These are phyloP conservation scores for Blastobotrys persicus DNA, from an alignment of 1,139 yeast genomes.

Conservation along the genomic window DNA sequence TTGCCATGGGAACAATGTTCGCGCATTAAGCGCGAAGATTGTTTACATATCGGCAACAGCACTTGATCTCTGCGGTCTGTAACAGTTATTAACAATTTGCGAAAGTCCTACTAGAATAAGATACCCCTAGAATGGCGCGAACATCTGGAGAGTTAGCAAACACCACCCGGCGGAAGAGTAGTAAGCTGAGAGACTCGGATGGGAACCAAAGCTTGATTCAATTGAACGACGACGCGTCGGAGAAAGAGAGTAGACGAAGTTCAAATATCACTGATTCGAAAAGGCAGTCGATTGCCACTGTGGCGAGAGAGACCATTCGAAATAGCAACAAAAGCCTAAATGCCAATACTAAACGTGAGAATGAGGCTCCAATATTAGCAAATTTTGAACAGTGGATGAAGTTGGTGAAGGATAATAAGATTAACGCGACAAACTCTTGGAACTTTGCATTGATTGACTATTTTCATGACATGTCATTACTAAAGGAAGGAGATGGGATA, in stretches of 20 bases:
- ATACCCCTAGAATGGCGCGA: conserved; percentile 1
- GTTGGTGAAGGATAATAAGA: conserved; percentile 76
- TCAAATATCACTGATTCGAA: conserved; percentile 17
- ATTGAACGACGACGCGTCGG: conserved; percentile 34
- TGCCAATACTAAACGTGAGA: conserved; percentile 7
- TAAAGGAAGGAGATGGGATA: conserved; percentile 59
- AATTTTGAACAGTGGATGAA: conserved; percentile 91
- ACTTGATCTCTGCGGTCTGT: too few species aligned
- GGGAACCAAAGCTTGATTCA: conserved; percentile 19
- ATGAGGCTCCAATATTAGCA: conserved; percentile 42
- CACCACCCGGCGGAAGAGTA: conserved; percentile 12
- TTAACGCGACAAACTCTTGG: conserved; percentile 61
- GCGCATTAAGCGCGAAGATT: not conserved
- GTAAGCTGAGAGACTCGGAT: conserved; percentile 12
- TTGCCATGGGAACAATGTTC: not conserved
- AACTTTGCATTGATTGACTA: conserved; percentile 85
- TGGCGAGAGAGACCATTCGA: conserved; percentile 28
- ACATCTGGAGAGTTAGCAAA: conserved; percentile 6
- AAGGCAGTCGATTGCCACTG: conserved; percentile 21
- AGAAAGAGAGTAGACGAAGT: conserved; percentile 29
- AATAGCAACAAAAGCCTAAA: conserved; percentile 8
- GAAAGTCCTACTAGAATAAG: not conserved
- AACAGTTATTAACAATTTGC: too few species aligned
- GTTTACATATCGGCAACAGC: not conserved
- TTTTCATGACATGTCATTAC: conserved; percentile 65